These are phyloP conservation scores for Zarea fungicola DNA, from an alignment of 2,329 filamentous ascomycete species.

Conservation along the genomic window DNA sequence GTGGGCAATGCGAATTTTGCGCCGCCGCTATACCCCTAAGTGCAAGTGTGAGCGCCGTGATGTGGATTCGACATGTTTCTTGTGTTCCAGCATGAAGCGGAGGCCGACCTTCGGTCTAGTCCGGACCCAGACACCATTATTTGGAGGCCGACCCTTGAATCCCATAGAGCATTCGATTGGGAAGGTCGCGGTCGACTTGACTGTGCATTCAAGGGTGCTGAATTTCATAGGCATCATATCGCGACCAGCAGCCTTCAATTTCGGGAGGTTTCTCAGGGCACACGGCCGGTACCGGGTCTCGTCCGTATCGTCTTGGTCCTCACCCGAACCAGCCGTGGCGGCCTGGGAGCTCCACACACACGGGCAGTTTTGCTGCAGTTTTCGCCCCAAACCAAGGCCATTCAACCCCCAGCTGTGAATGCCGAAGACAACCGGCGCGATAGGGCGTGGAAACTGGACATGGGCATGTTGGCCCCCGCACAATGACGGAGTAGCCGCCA, in stretches of 20 bases:
- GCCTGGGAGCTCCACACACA: too few species aligned
- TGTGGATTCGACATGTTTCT: conserved; percentile 12
- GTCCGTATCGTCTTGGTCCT: background rate
- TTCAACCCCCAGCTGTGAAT: background rate
- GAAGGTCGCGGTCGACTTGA: background rate
- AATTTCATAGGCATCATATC: background rate
- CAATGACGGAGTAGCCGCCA: conserved; percentile 1
- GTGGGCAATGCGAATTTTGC: conserved; percentile 12
- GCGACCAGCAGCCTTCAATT: background rate
- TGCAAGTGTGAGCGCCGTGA: conserved; percentile 44
- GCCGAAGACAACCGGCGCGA: conserved; percentile 10
- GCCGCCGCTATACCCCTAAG: conserved; percentile 50
- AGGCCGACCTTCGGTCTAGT: conserved; percentile 7
- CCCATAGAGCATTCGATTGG: background rate
- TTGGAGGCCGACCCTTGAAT: background rate
- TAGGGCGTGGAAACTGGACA: conserved; percentile 4
- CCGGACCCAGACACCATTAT: conserved; percentile 7
- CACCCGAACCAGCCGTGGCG: too few species aligned
- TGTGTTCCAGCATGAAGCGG: conserved; percentile 9
- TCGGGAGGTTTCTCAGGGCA: background rate
- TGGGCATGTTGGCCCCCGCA: conserved; percentile 8
- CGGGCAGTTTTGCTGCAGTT: too few species aligned
- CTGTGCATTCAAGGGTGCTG: background rate
- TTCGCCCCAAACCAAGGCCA: too few species aligned
- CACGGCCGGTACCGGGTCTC: background rate